Base-by-base conservation (phyloP, 208 protist species). In the Crithidia sp. region DNA sequence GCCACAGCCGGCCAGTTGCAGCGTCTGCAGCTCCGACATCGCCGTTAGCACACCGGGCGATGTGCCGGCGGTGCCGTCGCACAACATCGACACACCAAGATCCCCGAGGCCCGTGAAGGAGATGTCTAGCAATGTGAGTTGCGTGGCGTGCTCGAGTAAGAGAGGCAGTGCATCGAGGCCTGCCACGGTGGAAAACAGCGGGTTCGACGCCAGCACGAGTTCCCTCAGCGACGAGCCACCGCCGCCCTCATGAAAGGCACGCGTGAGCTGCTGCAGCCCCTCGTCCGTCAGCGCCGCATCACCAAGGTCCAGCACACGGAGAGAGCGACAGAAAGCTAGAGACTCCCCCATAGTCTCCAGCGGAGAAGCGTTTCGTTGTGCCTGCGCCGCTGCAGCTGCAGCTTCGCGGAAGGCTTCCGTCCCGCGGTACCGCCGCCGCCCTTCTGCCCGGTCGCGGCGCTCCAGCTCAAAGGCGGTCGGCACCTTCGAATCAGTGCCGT, bases 401-500 rank as follows among this genome's bases (percentile, higher is more conserved):
- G 57, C 57, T 45, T 17, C 12, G 1, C 41, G 7, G 14, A 77
- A 16, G 10, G 64, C 79, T 6, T 86, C 81, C 4, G 81, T 74
- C 0, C 86, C 90, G 37, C 75, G 84, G 69, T 90, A 92, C 50
- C 90, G 82, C 56, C 41, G 62, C 1, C 88, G 79, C n/a, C 90
- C 88, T 4, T 70, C 77, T 50, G 80, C 55, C n/a, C 88, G 77
- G 49, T 93, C 90, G 10, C 84, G 87, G 12, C 86, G 83, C 40
- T 93, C 90, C 17, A 95, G 73, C 79, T 93, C 90, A 61, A 81
- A 95, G 36, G 84, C 89, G 41, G 90, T 95, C 56, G 84, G 88
- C 45, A 91, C 87, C 71, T 89, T 91, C 5, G 7, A 54, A 19
- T 79, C 69, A 44, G 61, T 40, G 56, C 76, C 67, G 62, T 75